Base-by-base conservation (phyloP, 768 basidiomycete species). In the Suillus brevipes region DNA sequence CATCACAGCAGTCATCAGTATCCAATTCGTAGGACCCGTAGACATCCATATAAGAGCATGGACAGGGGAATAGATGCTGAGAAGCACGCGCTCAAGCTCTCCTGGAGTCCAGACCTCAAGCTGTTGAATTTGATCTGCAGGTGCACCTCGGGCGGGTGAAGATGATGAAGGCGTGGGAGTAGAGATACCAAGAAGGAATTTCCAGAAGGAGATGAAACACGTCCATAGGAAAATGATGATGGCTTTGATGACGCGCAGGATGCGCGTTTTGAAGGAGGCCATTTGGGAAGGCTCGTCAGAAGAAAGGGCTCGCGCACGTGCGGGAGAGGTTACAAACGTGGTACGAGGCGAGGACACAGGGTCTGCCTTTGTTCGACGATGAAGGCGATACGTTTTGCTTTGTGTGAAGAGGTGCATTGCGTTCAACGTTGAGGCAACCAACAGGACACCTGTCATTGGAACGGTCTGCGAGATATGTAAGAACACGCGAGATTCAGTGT, bases 101-200 rank as follows among this genome's bases (percentile, higher is more conserved):
- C 86, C 87, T 3, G 94, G 92, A 14, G 83, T 80, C 93, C 93
- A 95, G 56, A 90, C 82, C 60, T 91, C 87, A 60, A 95, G 77
- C 72, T 91, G 88, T 72, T 92, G 91, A n/a, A 94, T 84, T 53
- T 82, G 81, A 36, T 83, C 77, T 5, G 77, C 79, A 50, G 79
- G 84, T 18, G 78, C 78, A 45, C 75, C 77, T 47, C 72, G 69
- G 0, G 75, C 70, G 23, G 77, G 74, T 6, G 75, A 75, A 10
- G 75, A 74, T 14, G 68, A 70, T 23, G 80, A 78, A 34, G 75
- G 76, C 34, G 78, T 74, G n/a, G 79, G 72, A 6, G 83, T 83
- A 40, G 82, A 82, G 72, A 90, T 75, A 50, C 89, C 88, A 20
- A 92, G 76, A 37, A 92, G 77, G 77, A 90, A 92, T 31, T 89